Percentiles rank a stretch among this genome's conserved stretches.
Conservation (phyloP, 352 stramenopile species). For the Achlya hypogyna region DNA sequence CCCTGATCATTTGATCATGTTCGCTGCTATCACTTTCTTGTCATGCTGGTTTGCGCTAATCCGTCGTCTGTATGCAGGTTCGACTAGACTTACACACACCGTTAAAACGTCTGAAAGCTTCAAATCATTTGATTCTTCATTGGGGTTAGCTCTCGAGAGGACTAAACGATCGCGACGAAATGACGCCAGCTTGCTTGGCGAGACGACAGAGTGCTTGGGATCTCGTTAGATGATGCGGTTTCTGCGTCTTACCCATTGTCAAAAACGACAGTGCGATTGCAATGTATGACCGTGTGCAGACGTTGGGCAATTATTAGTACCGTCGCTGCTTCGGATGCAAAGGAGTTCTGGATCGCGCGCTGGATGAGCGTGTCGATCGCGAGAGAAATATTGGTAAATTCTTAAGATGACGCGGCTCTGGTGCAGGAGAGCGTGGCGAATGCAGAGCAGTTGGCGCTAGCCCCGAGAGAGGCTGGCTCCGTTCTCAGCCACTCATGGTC, state of each 20-base stretch:
- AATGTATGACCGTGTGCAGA: conserved; percentile 79
- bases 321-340: conserved; percentile 38
- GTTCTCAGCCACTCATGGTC: conserved; percentile 33
- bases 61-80: no score
- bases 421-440: conserved; percentile 78
- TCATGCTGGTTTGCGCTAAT: no score
- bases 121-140: neutral
- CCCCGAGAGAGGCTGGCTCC: conserved; percentile 69
- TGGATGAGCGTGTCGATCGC: conserved; percentile 55
- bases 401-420: conserved; percentile 77
- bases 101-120: neutral
- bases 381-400: conserved; percentile 76
- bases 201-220: neutral
- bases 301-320: conserved; percentile 82
- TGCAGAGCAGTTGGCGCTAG: conserved; percentile 45
- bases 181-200: neutral
- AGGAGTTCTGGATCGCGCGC: conserved; percentile 61
- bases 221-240: conserved; percentile 41
- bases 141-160: neutral
- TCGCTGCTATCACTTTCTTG: no score
- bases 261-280: conserved; percentile 81
- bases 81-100: neutral
- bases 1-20: neutral
- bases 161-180: neutral
- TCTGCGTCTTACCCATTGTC: conserved; percentile 62